Evolutionary conservation across 116 monocot genomes (phyloP).

Genomic region (Posidonia oceanica): DNA sequence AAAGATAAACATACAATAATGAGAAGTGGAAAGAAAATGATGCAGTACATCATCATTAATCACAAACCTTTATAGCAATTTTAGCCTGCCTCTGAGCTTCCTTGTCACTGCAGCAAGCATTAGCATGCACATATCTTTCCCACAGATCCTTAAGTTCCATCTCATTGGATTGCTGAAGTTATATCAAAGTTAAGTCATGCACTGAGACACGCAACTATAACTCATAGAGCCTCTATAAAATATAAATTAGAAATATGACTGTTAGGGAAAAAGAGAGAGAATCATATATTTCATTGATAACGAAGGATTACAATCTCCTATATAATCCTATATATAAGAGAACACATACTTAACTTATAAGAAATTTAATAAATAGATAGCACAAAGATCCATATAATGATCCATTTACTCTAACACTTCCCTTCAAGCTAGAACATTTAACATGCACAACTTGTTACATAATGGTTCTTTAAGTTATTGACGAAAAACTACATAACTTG

Average conservation of each 20-base stretch:
- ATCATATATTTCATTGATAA: too few relatives aligned
- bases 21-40: not conserved
- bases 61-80: slow-evolving; percentile 48
- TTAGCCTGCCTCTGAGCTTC: slow-evolving; percentile 69
- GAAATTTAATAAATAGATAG: too few relatives aligned
- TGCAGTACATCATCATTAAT: not conserved
- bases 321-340: too few relatives aligned
- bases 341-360: too few relatives aligned
- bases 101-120: slow-evolving; percentile 58
- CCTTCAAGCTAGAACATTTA: too few relatives aligned
- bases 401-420: too few relatives aligned
- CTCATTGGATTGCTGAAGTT: slow-evolving; percentile 59
- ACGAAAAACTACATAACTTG: too few relatives aligned
- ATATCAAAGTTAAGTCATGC: not conserved
- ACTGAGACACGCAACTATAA: not conserved
- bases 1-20: not conserved
- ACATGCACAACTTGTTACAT: too few relatives aligned
- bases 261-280: too few relatives aligned
- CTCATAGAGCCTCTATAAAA: not conserved
- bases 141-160: slow-evolving; percentile 49
- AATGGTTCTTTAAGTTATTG: too few relatives aligned
- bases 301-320: too few relatives aligned
- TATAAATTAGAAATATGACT: not conserved
- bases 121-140: slow-evolving; percentile 39
- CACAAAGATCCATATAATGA: too few relatives aligned